These are phyloP conservation scores for Gnomoniopsis smithogilvyi DNA, from an alignment of 2,329 filamentous ascomycete species.

Conservation along the genomic window DNA sequence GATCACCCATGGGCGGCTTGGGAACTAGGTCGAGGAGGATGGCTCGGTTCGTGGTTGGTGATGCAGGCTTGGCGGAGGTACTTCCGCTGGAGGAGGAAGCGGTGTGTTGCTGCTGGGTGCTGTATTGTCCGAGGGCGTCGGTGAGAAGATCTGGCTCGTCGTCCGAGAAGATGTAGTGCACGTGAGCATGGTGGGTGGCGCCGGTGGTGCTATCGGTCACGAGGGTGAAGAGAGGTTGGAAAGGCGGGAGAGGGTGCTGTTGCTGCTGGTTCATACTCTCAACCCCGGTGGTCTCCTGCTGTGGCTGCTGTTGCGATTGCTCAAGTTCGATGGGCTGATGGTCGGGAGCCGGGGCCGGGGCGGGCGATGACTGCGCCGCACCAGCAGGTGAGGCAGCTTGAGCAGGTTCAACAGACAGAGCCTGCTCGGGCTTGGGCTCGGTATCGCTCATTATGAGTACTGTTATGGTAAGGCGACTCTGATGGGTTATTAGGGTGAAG, in stretches of 20 bases:
- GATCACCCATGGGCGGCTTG: neutral
- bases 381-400: neutral
- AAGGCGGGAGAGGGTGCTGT: slow-evolving; percentile 38
- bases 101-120: slow-evolving; percentile 15
- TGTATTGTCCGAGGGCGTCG: slow-evolving; percentile 53
- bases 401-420: neutral
- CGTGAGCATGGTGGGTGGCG: slow-evolving; percentile 76
- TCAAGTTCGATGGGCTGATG: neutral
- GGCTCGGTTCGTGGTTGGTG: slow-evolving; percentile 37
- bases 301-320: slow-evolving; percentile 4
- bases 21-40: slow-evolving; percentile 54
- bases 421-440: neutral
- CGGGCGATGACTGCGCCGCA: neutral
- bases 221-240: slow-evolving; percentile 82
- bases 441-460: slow-evolving; percentile 15
- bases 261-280: slow-evolving; percentile 10
- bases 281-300: slow-evolving; percentile 17
- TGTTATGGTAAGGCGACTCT: neutral
- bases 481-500: neutral
- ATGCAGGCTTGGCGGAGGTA: slow-evolving; percentile 18
- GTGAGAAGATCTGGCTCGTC: slow-evolving; percentile 80
- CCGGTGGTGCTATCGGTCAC: slow-evolving; percentile 72
- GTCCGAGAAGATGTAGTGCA: slow-evolving; percentile 92
- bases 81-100: slow-evolving; percentile 27
- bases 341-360: neutral